Evolutionary conservation across 306 rosid species (phyloP).

Genomic region (Pterocarpus macrocarpus): DNA sequence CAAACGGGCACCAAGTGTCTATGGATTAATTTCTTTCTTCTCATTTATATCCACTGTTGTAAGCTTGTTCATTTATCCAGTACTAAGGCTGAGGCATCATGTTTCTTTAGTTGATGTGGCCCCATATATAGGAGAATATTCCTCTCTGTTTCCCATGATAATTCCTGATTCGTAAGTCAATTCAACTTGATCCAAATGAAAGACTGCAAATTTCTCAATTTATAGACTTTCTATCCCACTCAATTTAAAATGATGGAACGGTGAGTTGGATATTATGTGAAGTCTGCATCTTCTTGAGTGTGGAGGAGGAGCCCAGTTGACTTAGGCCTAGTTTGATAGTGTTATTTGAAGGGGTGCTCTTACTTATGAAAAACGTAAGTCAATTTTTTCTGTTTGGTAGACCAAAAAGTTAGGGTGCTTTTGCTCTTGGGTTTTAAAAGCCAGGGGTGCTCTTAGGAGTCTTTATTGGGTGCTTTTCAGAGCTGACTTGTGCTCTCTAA

Average conservation of each 20-base stretch:
- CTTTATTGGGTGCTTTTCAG: too few relatives aligned
- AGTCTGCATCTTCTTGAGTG: background rate
- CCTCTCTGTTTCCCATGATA: background rate
- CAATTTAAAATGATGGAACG: background rate
- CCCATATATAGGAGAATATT: background rate
- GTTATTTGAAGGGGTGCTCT: too few relatives aligned
- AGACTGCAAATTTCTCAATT: constrained; percentile 11
- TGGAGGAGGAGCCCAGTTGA: background rate
- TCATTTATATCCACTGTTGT: constrained; percentile 14
- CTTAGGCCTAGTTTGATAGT: too few relatives aligned
- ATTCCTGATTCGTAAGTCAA: background rate
- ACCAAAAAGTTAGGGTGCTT: too few relatives aligned
- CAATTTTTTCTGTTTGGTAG: too few relatives aligned
- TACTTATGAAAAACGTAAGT: too few relatives aligned
- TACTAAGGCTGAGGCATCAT: constrained; percentile 23
- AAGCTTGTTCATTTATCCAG: constrained; percentile 8
- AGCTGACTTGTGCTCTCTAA: too few relatives aligned
- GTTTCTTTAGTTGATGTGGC: constrained; percentile 13
- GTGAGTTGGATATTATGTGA: constrained; percentile 6
- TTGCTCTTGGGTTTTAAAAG: too few relatives aligned
- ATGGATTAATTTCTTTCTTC: constrained; percentile 30
- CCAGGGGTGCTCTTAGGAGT: too few relatives aligned
- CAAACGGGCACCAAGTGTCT: too few relatives aligned
- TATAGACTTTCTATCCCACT: background rate
- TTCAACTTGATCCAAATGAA: constrained; percentile 14